A percentile compares a stretch with the other conserved stretches of the same genome.
phyloP scores from a whole-genome alignment of 768 basidiomycete genomes.

The Hygrophorus russula region DNA sequence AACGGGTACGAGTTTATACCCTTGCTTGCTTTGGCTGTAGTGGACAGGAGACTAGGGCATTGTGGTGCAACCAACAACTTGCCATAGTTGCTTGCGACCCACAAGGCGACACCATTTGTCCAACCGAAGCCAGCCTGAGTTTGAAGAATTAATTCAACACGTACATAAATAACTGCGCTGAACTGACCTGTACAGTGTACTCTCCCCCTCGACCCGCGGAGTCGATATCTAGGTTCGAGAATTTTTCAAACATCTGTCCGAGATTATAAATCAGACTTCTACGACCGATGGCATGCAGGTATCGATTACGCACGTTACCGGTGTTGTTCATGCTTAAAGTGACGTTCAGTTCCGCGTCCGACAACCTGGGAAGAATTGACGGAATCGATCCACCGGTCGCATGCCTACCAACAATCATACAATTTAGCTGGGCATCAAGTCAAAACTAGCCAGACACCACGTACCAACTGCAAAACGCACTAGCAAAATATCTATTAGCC shows the following conservation, averaged over 20 bases:
- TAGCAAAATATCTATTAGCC: slow-evolving; percentile 77
- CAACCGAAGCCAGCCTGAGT: slow-evolving; percentile 70
- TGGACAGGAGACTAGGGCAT: slow-evolving; percentile 39
- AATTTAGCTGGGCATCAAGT: not conserved
- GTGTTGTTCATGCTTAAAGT: slow-evolving; percentile 56
- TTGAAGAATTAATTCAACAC: slow-evolving; percentile 1
- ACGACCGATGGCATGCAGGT: not conserved
- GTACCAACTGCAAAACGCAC: slow-evolving; percentile 84
- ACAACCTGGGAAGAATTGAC: slow-evolving; percentile 54
- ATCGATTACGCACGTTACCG: slow-evolving; percentile 49
- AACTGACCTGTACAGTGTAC: slow-evolving; percentile 69
- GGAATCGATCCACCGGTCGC: slow-evolving; percentile 83
- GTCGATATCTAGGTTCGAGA: slow-evolving; percentile 68
- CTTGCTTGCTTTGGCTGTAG: too few relatives aligned
- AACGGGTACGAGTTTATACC: too few relatives aligned
- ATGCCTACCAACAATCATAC: slow-evolving; percentile 36
- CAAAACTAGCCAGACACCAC: slow-evolving; percentile 11
- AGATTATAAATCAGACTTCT: slow-evolving; percentile 3
- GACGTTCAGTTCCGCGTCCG: slow-evolving; percentile 58
- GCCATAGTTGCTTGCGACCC: slow-evolving; percentile 63
- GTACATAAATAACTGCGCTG: not conserved
- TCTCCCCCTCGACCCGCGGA: slow-evolving; percentile 76
- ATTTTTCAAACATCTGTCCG: slow-evolving; percentile 79
- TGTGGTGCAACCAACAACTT: slow-evolving; percentile 42
- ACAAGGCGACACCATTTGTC: slow-evolving; percentile 77